Evolutionary conservation across 2,329 filamentous ascomycete species (phyloP).

Genomic region (Periconia macrospinosa): DNA sequence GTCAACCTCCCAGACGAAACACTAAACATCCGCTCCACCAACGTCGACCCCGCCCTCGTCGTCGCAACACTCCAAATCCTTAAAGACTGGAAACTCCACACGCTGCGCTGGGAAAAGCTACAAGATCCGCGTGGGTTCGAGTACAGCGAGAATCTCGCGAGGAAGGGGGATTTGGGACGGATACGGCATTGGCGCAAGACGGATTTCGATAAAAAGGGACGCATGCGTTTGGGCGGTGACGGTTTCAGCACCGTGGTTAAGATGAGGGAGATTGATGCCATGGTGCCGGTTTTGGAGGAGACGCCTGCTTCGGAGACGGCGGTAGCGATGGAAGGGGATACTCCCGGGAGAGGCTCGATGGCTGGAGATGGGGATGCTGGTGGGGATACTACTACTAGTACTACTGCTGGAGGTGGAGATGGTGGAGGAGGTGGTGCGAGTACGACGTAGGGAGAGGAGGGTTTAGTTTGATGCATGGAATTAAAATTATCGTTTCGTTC

Average conservation of each 20-base stretch:
- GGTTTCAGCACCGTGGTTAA: constrained; percentile 14
- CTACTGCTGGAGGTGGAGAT: no score
- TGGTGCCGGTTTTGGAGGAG: no score
- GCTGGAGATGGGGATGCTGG: no score
- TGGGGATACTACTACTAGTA: no score
- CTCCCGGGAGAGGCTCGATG: no score
- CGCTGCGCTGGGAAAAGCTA: constrained; percentile 23
- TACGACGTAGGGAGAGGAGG: no score
- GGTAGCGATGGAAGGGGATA: no score
- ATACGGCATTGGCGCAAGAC: constrained; percentile 26
- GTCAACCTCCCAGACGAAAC: constrained; percentile 33
- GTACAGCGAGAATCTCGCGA: constrained; percentile 20
- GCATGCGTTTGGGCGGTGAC: constrained; percentile 3
- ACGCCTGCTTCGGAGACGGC: no score
- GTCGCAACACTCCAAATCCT: constrained; percentile 35
- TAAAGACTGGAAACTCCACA: constrained; percentile 37
- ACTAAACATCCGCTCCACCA: constrained; percentile 25
- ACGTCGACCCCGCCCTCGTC: constrained; percentile 28
- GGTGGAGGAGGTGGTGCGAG: no score
- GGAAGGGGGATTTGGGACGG: constrained; percentile 24
- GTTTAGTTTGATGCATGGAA: no score
- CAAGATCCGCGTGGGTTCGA: constrained; percentile 21
- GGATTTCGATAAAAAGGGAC: constrained; percentile 17
- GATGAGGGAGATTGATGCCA: neutral
- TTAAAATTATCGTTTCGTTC: no score